Conservation (phyloP, 2,329 filamentous ascomycete species). For the Aspergillus piperis region DNA sequence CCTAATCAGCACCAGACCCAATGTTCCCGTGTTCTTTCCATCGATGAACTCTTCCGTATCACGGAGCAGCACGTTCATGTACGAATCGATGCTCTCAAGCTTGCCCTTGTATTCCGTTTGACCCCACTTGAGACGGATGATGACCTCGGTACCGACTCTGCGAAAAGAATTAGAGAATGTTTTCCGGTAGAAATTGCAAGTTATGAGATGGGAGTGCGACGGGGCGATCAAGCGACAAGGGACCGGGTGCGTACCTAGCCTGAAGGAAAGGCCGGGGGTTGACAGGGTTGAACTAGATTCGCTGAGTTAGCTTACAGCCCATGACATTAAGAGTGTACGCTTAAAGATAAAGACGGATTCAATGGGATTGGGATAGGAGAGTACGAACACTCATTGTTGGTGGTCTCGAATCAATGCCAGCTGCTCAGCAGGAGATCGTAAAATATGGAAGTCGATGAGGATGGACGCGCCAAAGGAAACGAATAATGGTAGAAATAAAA, state of each 20-base stretch:
- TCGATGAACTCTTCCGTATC: conserved; percentile 91
- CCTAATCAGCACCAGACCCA: conserved; percentile 93
- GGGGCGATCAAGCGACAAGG: not conserved
- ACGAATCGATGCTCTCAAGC: conserved; percentile 90
- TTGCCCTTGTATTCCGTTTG: conserved; percentile 96
- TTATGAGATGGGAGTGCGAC: not conserved
- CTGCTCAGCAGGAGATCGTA: conserved; percentile 3
- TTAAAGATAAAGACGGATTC: conserved; percentile 22
- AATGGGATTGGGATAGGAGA: not conserved
- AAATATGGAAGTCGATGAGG: not conserved
- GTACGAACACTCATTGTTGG: conserved; percentile 38
- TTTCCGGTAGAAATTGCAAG: not conserved
- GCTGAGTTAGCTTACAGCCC: not conserved
- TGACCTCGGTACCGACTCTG: conserved; percentile 85
- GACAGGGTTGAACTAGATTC: conserved; percentile 76
- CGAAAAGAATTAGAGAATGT: conserved; percentile 15
- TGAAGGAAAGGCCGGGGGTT: conserved; percentile 98
- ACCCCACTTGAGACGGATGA: conserved; percentile 96
- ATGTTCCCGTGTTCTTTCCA: conserved; percentile 76
- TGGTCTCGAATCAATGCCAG: conserved; percentile 12
- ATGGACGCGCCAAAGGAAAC: not conserved
- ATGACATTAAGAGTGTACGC: no score
- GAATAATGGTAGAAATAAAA: not conserved
- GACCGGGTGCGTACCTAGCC: conserved; percentile 66
- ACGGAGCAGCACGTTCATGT: conserved; percentile 97